Percentiles rank a stretch among this genome's conserved stretches.
Evolutionary conservation across 805 yeast species (phyloP).

Genomic region (Candida silvicultrix): DNA sequence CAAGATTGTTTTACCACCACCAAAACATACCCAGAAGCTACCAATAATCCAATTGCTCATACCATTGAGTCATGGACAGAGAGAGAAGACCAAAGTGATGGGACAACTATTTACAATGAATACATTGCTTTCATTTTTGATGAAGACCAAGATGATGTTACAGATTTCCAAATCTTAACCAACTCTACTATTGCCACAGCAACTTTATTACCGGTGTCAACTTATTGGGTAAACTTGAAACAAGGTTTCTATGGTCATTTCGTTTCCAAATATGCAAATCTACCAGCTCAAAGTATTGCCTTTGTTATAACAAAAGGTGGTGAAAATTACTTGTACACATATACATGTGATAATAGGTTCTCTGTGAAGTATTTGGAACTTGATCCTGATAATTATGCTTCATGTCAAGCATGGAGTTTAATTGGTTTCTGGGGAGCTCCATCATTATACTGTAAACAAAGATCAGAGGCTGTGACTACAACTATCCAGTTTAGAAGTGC

Average conservation of each 20-base stretch:
- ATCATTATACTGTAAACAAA: neutral
- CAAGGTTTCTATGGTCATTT: constrained; percentile 10
- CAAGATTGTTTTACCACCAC: neutral
- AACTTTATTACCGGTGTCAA: constrained; percentile 2
- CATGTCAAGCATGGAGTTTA: neutral
- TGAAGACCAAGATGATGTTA: constrained; percentile 9
- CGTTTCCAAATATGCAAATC: neutral
- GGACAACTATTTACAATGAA: neutral
- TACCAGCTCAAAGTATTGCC: constrained; percentile 1
- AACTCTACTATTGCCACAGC: constrained; percentile 1
- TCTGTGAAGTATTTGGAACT: neutral
- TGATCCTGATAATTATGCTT: neutral
- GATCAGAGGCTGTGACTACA: neutral
- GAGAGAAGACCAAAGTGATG: neutral
- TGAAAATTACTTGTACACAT: constrained; percentile 3
- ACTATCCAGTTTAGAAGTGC: neutral
- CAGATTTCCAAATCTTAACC: constrained; percentile 11
- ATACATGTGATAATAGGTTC: constrained; percentile 2
- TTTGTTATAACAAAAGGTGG: constrained; percentile 6
- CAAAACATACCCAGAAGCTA: neutral
- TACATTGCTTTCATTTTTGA: constrained; percentile 14
- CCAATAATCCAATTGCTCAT: neutral
- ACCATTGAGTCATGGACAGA: neutral
- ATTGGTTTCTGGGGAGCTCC: neutral
- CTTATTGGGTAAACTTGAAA: constrained; percentile 10